phyloP scores from a whole-genome alignment of 495 filamentous ascomycete species.

The Xylaria longipes region DNA sequence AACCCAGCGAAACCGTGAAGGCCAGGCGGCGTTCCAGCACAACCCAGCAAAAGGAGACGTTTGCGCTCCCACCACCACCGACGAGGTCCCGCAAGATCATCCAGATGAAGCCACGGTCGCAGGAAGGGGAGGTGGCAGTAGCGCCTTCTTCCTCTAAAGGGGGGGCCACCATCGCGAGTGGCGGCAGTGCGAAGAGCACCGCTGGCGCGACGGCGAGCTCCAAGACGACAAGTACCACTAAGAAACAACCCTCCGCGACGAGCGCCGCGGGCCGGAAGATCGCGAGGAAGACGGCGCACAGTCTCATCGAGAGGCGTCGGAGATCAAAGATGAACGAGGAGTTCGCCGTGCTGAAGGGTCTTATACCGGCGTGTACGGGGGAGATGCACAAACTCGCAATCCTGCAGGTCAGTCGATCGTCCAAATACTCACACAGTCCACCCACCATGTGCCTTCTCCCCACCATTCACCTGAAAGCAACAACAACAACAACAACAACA shows the following conservation, averaged over 20 bases:
- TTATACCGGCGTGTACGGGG: slow-evolving; percentile 90
- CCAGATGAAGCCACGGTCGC: slow-evolving; percentile 82
- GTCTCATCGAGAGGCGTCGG: slow-evolving; percentile 87
- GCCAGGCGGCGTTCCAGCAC: slow-evolving; percentile 63
- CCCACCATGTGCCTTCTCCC: neutral
- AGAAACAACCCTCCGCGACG: slow-evolving; percentile 70
- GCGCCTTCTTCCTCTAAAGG: slow-evolving; percentile 26
- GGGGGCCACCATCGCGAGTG: neutral
- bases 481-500: too few relatives aligned
- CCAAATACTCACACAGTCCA: neutral
- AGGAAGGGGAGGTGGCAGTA: slow-evolving; percentile 36
- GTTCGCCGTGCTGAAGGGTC: slow-evolving; percentile 88
- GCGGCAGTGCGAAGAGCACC: slow-evolving; percentile 25
- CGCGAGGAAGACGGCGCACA: slow-evolving; percentile 94
- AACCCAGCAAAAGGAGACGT: slow-evolving; percentile 60
- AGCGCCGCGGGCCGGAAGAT: slow-evolving; percentile 89
- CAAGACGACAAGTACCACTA: slow-evolving; percentile 61
- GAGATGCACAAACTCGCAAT: slow-evolving; percentile 99
- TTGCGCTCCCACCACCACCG: slow-evolving; percentile 88
- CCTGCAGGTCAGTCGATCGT: slow-evolving; percentile 74
- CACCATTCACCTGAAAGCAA: neutral
- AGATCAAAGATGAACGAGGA: slow-evolving; percentile 99
- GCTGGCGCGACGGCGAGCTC: slow-evolving; percentile 37
- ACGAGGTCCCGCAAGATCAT: slow-evolving; percentile 95
- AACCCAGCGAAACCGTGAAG: slow-evolving; percentile 62